Evolutionary conservation across 768 basidiomycete species (phyloP).

Genomic region (Tulasnella sp.): DNA sequence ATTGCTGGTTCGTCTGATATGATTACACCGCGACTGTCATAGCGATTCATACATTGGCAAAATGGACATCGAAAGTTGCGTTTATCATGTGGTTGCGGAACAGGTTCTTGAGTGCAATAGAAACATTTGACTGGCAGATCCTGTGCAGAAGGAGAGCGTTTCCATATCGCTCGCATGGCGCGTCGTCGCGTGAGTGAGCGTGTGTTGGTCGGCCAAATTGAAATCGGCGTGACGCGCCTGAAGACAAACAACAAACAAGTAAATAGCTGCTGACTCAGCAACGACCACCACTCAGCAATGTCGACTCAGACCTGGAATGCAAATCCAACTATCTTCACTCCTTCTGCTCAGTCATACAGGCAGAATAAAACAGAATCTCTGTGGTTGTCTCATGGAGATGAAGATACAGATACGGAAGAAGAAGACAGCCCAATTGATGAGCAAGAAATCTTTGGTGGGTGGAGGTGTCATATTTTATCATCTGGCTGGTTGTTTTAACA

Average conservation of each 20-base stretch:
- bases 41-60: slow-evolving; percentile 46
- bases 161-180: too few species aligned
- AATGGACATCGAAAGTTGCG: slow-evolving; percentile 17
- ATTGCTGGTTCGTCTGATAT: slow-evolving; percentile 78
- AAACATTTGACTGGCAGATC: slow-evolving; percentile 18
- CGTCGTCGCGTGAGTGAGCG: too few species aligned
- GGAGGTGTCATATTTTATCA: slow-evolving; percentile 15
- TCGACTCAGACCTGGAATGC: slow-evolving; percentile 11
- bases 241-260: slow-evolving; percentile 6
- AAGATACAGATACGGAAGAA: slow-evolving; percentile 29
- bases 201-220: too few species aligned
- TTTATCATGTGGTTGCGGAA: slow-evolving; percentile 10
- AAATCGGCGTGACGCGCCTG: not conserved
- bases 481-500: not conserved
- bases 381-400: slow-evolving; percentile 17
- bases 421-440: slow-evolving; percentile 65
- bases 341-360: slow-evolving; percentile 10
- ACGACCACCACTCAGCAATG: not conserved
- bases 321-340: slow-evolving; percentile 10
- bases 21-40: slow-evolving; percentile 58
- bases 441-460: slow-evolving; percentile 81
- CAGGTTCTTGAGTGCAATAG: slow-evolving; percentile 17
- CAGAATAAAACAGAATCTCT: slow-evolving; percentile 6
- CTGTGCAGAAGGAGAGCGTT: too few species aligned
- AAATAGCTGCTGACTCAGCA: not conserved